A percentile compares a stretch with the other conserved stretches of the same genome.
These are phyloP conservation scores for Didymella exigua DNA, from an alignment of 2,329 filamentous ascomycete species.

Conservation along the genomic window DNA sequence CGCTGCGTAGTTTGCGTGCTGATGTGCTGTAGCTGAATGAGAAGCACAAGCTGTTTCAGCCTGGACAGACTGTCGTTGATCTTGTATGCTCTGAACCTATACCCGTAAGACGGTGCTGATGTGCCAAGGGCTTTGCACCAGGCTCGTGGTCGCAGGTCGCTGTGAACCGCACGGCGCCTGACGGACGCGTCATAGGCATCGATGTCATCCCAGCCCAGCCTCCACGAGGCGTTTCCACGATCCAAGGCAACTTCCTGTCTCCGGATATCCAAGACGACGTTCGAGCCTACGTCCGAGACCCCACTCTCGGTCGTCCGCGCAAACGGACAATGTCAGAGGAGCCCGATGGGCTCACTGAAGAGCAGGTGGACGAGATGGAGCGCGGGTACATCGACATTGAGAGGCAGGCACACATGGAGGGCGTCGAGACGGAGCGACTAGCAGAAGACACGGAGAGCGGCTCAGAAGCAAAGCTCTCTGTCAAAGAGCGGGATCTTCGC, in stretches of 20 bases:
- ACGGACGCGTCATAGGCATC: conserved; percentile 84
- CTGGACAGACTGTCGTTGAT: conserved; percentile 86
- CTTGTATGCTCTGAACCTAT: conserved; percentile 59
- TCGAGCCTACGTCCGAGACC: conserved; percentile 73
- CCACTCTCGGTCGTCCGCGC: conserved; percentile 61
- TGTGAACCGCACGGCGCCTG: conserved; percentile 73
- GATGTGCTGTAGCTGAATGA: conserved; percentile 70
- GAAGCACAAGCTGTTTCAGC: conserved; percentile 78
- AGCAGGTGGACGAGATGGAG: conserved; percentile 49
- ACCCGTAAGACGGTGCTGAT: conserved; percentile 20
- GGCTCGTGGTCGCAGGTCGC: conserved; percentile 75
- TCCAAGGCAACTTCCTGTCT: conserved; percentile 92
- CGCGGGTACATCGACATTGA: conserved; percentile 72
- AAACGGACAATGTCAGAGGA: conserved; percentile 34
- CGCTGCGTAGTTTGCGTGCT: conserved; percentile 14
- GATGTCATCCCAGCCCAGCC: conserved; percentile 93
- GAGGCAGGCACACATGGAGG: conserved; percentile 52
- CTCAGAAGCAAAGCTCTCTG: conserved; percentile 34
- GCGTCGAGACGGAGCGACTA: conserved; percentile 25
- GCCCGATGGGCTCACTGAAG: conserved; percentile 41
- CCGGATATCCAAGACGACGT: conserved; percentile 75
- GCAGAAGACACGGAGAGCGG: conserved; percentile 20
- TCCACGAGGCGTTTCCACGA: conserved; percentile 86
- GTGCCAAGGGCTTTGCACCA: conserved; percentile 71
- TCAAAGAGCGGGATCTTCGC: conserved; percentile 46